Conservation (phyloP, 1,139 yeast species). For the Suhomyces atakaporum region DNA sequence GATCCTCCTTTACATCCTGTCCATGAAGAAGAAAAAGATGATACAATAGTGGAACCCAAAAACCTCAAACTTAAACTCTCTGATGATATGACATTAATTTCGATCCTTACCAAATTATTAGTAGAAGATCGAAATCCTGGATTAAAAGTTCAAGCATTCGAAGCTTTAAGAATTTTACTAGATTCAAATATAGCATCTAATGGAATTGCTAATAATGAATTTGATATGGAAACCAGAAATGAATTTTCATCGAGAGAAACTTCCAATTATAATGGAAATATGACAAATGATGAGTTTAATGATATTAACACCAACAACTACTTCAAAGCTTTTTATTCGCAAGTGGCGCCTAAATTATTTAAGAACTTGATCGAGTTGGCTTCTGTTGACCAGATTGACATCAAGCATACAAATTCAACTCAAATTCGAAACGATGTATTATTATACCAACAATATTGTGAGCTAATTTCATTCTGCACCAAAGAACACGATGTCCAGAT, state of each 20-base stretch:
- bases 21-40: constrained; percentile 20
- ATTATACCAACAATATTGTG: constrained; percentile 68
- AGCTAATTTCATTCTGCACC: constrained; percentile 65
- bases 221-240: constrained; percentile 18
- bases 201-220: constrained; percentile 8
- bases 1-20: constrained; percentile 29
- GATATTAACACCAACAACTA: constrained; percentile 53
- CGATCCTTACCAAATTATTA: constrained; percentile 62
- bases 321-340: constrained; percentile 59
- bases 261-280: constrained; percentile 7
- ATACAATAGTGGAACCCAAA: constrained; percentile 20
- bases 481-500: constrained; percentile 58
- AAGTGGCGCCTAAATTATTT: constrained; percentile 63
- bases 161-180: constrained; percentile 72
- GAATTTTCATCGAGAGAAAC: constrained; percentile 11
- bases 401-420: constrained; percentile 9
- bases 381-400: constrained; percentile 11
- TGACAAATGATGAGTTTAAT: constrained; percentile 28
- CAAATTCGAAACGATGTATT: constrained; percentile 33
- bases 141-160: constrained; percentile 77
- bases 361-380: constrained; percentile 45
- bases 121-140: constrained; percentile 69
- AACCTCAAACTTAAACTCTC: constrained; percentile 39
- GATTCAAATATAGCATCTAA: constrained; percentile 53
- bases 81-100: constrained; percentile 63